Base-by-base conservation (phyloP, 2,329 filamentous ascomycete species). In the Penicillium sp. region DNA sequence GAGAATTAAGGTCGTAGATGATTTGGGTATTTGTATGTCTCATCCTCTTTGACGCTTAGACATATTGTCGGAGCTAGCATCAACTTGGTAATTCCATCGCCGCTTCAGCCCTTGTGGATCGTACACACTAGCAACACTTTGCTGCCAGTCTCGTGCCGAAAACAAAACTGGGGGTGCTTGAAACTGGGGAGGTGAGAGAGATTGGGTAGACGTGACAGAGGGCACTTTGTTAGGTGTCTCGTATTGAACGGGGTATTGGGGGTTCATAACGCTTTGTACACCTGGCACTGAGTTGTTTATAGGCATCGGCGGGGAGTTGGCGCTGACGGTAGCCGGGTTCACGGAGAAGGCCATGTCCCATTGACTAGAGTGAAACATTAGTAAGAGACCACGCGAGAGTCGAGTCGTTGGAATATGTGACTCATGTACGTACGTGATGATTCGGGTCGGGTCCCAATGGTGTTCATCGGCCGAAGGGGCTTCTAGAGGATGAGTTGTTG, bases 261-360 rank as follows among this genome's bases (percentile, higher is more conserved):
- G 42, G 61, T 58, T 51, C 66, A 58, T 59, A 65, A 60, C 46
- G 51, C 60, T 66, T 61, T 60, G 57, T 40, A 73, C 59, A 30
- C 63, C 57, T 50, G 67, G 68, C 6, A 67, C 46, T 12, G 68
- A 30, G 43, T 66, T 69, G 44, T 62, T 63, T 57, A 73, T 63
- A 30, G 68, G 68, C 66, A 80, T 77, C 10, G 74, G 71, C 8
- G 76, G 73, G 14, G 70, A 77, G 60, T 73, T 73, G 44, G 74
- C 57, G 66, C 75, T 74, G 51, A 72, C 51, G 50, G 64, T 67
- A 11, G 75, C 73, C 63, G 78, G 75, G 57, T 84, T 85, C 73
- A 87, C 89, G 80, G 91, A 90, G 78, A 97, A 97, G 62, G 93
- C 92, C 69, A 89, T 87, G 75, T 96, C 92, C 92, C 93, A 97